Conservation (phyloP, 768 basidiomycete genomes). For the Phanerodontia chrysosporium region DNA sequence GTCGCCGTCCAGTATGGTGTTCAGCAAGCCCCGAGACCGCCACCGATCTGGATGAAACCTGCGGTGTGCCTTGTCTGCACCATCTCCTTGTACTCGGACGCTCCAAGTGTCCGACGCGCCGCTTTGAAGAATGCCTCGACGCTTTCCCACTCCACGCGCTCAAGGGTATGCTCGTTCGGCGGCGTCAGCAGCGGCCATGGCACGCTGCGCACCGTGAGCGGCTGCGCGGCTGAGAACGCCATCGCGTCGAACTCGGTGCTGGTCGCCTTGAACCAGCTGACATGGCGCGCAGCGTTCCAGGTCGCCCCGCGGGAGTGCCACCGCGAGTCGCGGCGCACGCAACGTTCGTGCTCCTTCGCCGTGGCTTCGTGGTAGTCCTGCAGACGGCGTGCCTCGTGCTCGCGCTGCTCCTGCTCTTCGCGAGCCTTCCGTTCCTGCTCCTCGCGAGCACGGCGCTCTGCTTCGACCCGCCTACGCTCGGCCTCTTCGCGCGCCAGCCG, state of each 20-base stretch:
- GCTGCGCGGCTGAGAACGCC: constrained; percentile 48
- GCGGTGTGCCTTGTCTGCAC: constrained; percentile 67
- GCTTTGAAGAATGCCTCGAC: constrained; percentile 71
- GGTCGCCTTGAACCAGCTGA: constrained; percentile 1
- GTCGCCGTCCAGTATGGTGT: constrained; percentile 52
- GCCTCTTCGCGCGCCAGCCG: not conserved
- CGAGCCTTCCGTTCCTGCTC: not conserved
- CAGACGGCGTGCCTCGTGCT: not conserved
- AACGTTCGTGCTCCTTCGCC: not conserved
- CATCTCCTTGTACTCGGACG: constrained; percentile 56
- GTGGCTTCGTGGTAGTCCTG: not conserved
- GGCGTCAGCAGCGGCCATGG: constrained; percentile 72
- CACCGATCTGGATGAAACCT: constrained; percentile 81
- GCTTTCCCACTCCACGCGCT: constrained; percentile 66
- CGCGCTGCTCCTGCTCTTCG: not conserved
- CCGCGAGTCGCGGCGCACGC: not conserved
- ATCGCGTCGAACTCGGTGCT: constrained; percentile 50
- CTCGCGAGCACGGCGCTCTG: not conserved
- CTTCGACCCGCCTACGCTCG: not conserved
- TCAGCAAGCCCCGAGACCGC: constrained; percentile 61
- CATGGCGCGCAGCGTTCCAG: not conserved
- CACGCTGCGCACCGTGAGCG: constrained; percentile 55
- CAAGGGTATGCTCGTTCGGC: constrained; percentile 47
- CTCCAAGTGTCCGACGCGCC: constrained; percentile 38
- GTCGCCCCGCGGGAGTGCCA: not conserved